Conservation (phyloP, 768 basidiomycete genomes). For the Pleurotus citrinopileatus region DNA sequence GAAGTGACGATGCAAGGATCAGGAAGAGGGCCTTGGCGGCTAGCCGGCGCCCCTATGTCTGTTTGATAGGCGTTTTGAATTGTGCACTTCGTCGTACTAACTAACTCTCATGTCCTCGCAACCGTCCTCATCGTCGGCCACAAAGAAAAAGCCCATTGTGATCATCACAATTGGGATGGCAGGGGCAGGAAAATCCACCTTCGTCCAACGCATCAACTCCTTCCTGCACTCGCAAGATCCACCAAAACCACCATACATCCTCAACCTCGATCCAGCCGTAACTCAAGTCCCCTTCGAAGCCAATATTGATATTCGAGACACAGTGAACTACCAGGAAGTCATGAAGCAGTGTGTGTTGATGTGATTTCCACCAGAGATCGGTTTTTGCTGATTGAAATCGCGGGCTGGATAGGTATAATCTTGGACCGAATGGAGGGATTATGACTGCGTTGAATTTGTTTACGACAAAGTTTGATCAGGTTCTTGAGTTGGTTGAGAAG, state of each 20-base stretch:
- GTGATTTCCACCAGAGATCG: too few relatives aligned
- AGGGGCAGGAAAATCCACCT: conserved; percentile 95
- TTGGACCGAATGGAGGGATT: conserved; percentile 98
- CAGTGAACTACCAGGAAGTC: conserved; percentile 95
- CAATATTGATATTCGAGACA: conserved; percentile 98
- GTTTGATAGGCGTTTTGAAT: too few relatives aligned
- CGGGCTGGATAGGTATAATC: conserved; percentile 77
- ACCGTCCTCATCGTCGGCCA: too few relatives aligned
- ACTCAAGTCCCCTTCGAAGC: conserved; percentile 88
- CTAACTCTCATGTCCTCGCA: too few relatives aligned
- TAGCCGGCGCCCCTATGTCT: too few relatives aligned
- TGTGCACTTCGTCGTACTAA: too few relatives aligned
- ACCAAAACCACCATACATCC: conserved; percentile 82
- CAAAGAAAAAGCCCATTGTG: conserved; percentile 65
- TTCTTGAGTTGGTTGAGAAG: conserved; percentile 88
- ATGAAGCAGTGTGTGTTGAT: conserved; percentile 92
- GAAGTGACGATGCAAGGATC: too few relatives aligned
- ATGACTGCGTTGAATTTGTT: conserved; percentile 96
- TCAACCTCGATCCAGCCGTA: conserved; percentile 98
- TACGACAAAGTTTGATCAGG: conserved; percentile 99
- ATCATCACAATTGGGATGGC: conserved; percentile 97
- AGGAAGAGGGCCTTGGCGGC: too few relatives aligned
- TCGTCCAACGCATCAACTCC: conserved; percentile 93
- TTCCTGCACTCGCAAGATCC: conserved; percentile 73
- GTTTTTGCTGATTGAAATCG: neutral